Evolutionary conservation across 2,329 filamentous ascomycete genomes (phyloP).

Genomic region (Ciborinia camelliae): DNA sequence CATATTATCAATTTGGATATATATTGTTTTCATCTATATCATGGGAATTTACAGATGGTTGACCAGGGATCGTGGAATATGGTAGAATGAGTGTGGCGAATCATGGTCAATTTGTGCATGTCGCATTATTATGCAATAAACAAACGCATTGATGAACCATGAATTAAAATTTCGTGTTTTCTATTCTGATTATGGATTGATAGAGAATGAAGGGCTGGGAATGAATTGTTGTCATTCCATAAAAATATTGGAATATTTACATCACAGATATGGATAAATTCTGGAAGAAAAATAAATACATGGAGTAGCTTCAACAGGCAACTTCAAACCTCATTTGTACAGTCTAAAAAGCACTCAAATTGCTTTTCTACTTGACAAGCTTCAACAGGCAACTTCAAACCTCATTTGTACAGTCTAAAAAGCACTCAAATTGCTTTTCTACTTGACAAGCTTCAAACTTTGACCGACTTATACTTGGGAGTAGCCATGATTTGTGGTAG

Average conservation of each 20-base stretch:
- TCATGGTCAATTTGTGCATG: background rate
- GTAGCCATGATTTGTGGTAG: background rate
- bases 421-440: background rate
- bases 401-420: background rate
- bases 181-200: background rate
- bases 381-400: background rate
- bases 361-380: too few relatives aligned
- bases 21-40: background rate
- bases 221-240: background rate
- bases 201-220: background rate
- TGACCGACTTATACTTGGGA: background rate
- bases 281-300: too few relatives aligned
- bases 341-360: background rate
- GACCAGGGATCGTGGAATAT: constrained; percentile 5
- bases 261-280: too few relatives aligned
- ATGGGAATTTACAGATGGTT: background rate
- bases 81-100: background rate
- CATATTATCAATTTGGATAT: background rate
- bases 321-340: background rate
- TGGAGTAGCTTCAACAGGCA: background rate
- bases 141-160: constrained; percentile 2
- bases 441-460: too few relatives aligned
- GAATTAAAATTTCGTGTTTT: background rate
- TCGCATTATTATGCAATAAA: constrained; percentile 6
- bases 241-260: background rate